phyloP scores from a whole-genome alignment of 345 rosid species.

The Citrus trifoliata region DNA sequence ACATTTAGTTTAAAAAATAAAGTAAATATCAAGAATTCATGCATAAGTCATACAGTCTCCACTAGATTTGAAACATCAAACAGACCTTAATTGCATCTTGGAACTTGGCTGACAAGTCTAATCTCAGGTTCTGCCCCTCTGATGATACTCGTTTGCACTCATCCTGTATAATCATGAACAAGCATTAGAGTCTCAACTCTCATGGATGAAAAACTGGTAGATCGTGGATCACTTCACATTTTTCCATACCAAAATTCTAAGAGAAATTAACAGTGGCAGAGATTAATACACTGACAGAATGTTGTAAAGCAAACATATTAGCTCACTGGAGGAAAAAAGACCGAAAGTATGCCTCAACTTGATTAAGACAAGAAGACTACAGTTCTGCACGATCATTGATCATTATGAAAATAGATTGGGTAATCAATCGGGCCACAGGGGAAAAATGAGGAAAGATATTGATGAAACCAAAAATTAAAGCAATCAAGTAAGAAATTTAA shows the following conservation, averaged over 20 bases:
- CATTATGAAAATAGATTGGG: background rate
- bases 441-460: no score
- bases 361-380: background rate
- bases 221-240: background rate
- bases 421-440: background rate
- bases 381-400: background rate
- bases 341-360: background rate
- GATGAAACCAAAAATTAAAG: no score
- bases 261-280: background rate
- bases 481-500: no score
- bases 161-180: conserved; percentile 47
- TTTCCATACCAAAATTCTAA: background rate
- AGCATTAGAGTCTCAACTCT: conserved; percentile 6
- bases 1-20: background rate
- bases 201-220: background rate
- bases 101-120: conserved; percentile 82
- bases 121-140: conserved; percentile 84
- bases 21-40: background rate
- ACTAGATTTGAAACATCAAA: background rate
- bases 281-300: background rate
- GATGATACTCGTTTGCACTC: conserved; percentile 90
- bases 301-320: background rate
- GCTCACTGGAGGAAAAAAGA: background rate
- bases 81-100: conserved; percentile 91
- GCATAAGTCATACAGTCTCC: background rate